Evolutionary conservation across 805 yeast species (phyloP).

Genomic region (Grigorovia jiainica): DNA sequence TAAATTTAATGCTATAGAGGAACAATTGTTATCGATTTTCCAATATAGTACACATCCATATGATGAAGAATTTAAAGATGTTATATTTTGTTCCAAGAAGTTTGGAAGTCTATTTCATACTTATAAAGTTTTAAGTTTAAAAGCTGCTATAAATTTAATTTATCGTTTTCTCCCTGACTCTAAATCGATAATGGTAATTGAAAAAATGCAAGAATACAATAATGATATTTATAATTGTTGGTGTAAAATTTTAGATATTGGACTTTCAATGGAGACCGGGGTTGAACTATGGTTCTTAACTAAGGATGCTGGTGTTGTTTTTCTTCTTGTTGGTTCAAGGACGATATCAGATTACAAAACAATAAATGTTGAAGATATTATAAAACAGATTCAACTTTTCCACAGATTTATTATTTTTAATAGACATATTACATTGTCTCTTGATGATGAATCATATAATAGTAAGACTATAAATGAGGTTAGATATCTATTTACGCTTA

Average conservation of each 20-base stretch:
- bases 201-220: not conserved
- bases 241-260: not conserved
- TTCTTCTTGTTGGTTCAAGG: not conserved
- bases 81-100: slow-evolving; percentile 5
- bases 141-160: slow-evolving; percentile 6
- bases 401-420: not conserved
- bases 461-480: slow-evolving; percentile 5
- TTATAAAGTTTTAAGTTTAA: slow-evolving; percentile 2
- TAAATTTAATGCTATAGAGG: not conserved
- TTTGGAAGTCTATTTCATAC: slow-evolving; percentile 5
- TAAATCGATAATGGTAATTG: not conserved
- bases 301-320: not conserved
- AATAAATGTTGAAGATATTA: slow-evolving; percentile 7
- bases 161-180: slow-evolving; percentile 2
- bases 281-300: slow-evolving; percentile 12
- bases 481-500: slow-evolving; percentile 4
- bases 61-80: not conserved
- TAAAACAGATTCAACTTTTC: not conserved
- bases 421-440: not conserved
- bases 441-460: not conserved
- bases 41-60: not conserved
- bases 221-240: not conserved
- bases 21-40: not conserved
- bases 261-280: slow-evolving; percentile 8
- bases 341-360: not conserved